Percentiles rank a stretch among this genome's conserved stretches.
phyloP scores from a whole-genome alignment of 768 basidiomycete species.

The Boletus speciosus region DNA sequence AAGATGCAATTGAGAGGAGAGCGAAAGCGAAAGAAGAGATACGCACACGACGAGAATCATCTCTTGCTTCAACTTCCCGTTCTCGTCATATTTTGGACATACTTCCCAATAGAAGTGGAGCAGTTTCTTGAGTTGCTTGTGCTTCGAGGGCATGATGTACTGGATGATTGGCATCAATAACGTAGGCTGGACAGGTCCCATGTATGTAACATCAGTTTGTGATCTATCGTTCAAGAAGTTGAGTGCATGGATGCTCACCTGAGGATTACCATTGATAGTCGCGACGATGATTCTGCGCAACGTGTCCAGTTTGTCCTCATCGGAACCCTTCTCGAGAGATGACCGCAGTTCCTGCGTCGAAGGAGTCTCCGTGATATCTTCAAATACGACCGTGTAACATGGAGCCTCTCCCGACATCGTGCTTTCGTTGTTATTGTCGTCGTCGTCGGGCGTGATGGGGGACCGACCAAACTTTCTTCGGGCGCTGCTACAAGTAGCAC shows the following conservation, averaged over 20 bases:
- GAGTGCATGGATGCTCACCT: conserved; percentile 48
- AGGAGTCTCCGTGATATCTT: conserved; percentile 69
- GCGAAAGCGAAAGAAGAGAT: conserved; percentile 1
- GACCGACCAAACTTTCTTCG: background rate
- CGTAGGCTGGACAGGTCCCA: conserved; percentile 53
- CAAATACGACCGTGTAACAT: conserved; percentile 78
- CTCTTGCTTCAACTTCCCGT: conserved; percentile 97
- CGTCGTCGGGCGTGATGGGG: conserved; percentile 5
- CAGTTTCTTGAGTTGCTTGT: conserved; percentile 96
- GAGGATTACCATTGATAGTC: conserved; percentile 91
- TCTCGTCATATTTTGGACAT: conserved; percentile 96
- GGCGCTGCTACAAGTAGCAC: background rate
- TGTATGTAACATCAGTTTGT: background rate
- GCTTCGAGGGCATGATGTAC: conserved; percentile 92
- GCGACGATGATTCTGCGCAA: conserved; percentile 90
- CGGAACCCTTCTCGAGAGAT: conserved; percentile 89
- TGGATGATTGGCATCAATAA: conserved; percentile 98
- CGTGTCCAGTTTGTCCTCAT: conserved; percentile 95
- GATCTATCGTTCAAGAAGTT: background rate
- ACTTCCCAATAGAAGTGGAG: conserved; percentile 97
- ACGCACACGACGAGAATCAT: conserved; percentile 98
- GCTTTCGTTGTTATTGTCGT: conserved; percentile 7
- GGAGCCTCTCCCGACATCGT: conserved; percentile 49
- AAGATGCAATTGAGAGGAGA: conserved; percentile 9
- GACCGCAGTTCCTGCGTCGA: conserved; percentile 79